Conservation (phyloP, 2,329 filamentous ascomycete species). For the Colletotrichum lupini region DNA sequence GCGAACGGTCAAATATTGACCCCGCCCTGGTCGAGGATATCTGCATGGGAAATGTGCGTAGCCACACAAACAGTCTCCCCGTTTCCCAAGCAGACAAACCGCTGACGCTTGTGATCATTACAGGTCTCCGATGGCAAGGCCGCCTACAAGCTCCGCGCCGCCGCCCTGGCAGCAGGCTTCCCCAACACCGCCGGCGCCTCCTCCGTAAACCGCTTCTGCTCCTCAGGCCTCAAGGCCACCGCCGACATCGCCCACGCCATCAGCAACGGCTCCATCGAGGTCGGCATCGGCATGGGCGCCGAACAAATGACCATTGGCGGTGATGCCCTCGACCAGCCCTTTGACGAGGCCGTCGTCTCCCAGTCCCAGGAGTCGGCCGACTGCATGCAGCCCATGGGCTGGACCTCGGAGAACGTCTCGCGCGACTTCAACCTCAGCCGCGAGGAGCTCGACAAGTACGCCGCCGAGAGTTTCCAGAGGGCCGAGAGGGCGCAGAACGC, state of each 20-base stretch:
- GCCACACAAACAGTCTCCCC: not conserved
- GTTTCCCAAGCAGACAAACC: not conserved
- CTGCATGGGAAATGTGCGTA: slow-evolving; percentile 86
- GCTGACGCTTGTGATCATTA: slow-evolving; percentile 10
- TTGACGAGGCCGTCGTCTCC: slow-evolving; percentile 79
- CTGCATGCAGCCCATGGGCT: slow-evolving; percentile 96
- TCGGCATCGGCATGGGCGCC: slow-evolving; percentile 88
- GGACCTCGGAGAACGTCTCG: slow-evolving; percentile 96
- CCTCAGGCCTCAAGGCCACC: slow-evolving; percentile 92
- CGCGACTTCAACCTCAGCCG: slow-evolving; percentile 88
- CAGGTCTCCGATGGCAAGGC: slow-evolving; percentile 87
- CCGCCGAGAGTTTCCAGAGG: slow-evolving; percentile 86
- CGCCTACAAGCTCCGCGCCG: slow-evolving; percentile 90
- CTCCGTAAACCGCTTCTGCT: slow-evolving; percentile 95
- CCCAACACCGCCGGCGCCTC: slow-evolving; percentile 88
- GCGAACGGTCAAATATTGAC: slow-evolving; percentile 79
- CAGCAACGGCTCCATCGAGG: slow-evolving; percentile 79
- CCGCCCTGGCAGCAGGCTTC: slow-evolving; percentile 90
- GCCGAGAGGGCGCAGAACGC: slow-evolving; percentile 92
- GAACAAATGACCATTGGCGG: slow-evolving; percentile 86
- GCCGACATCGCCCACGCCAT: slow-evolving; percentile 96
- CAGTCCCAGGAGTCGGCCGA: slow-evolving; percentile 82
- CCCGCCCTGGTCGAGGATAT: slow-evolving; percentile 89
- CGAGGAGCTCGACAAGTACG: slow-evolving; percentile 84
- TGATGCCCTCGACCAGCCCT: slow-evolving; percentile 76